phyloP scores from a whole-genome alignment of 345 rosid genomes.

The Euphorbia tirucalli region DNA sequence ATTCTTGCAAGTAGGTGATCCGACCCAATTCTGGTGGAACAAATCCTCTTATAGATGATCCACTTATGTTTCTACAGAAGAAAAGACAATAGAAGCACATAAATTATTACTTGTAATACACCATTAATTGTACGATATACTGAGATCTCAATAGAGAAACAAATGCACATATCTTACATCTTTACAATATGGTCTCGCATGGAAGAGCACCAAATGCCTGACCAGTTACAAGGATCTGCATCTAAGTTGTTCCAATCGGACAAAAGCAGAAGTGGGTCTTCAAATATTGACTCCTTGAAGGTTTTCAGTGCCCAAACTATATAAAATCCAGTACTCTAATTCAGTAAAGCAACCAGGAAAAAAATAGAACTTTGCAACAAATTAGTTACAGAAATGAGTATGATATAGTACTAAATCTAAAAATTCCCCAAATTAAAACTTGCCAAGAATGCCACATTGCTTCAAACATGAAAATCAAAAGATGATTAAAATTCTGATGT shows the following conservation, averaged over 20 bases:
- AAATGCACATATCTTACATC: constrained; percentile 51
- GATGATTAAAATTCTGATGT: neutral
- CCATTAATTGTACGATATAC: neutral
- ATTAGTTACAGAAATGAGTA: neutral
- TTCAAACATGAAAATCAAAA: constrained; percentile 5
- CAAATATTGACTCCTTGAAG: constrained; percentile 85
- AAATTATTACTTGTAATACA: constrained; percentile 16
- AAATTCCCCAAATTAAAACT: constrained; percentile 2
- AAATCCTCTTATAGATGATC: constrained; percentile 71
- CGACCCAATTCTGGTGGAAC: constrained; percentile 78
- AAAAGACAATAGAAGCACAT: constrained; percentile 11
- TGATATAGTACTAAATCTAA: neutral
- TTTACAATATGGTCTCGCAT: constrained; percentile 66
- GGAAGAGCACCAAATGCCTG: constrained; percentile 56
- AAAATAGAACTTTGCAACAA: neutral
- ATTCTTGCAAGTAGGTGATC: constrained; percentile 63
- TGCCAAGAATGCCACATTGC: neutral
- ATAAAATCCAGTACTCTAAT: constrained; percentile 18
- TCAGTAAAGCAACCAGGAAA: constrained; percentile 19
- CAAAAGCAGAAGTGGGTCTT: constrained; percentile 74
- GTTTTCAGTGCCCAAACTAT: constrained; percentile 65
- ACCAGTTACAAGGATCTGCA: constrained; percentile 89
- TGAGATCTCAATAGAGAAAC: neutral
- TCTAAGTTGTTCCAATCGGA: constrained; percentile 79
- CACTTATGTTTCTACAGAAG: constrained; percentile 71